Evolutionary conservation across 257 asterid species (phyloP), one percentile per base, ranked within the genome.

Genomic region (Solanum pennellii): DNA sequence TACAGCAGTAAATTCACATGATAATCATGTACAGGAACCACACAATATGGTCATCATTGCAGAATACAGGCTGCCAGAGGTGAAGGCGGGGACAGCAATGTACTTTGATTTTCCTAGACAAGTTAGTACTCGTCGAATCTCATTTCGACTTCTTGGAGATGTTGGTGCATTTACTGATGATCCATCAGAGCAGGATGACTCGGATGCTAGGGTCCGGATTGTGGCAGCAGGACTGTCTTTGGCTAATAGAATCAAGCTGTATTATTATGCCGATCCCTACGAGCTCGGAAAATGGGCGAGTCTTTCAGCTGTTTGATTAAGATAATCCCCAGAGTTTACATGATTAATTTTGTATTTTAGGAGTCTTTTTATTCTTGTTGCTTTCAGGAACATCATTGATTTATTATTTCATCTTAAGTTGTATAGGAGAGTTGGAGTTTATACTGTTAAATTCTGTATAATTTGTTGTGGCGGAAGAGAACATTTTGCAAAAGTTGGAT

Each of bases 261-360:
- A 95, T 89, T 97, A 97, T 88, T 94, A 95, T 83, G 98, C 95
- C 1, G 98, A 94, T 87, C 98, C 98, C 2, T 94, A 95, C 25
- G 99, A 96, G 83, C 96, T 96, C 3, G 99, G 98, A 15, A 96
- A 96, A 91, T 96, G 98, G 98, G 98, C 98, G 21, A 94, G 96
- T 88, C 98, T 94, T 87, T 96, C 98, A 16, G 98, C 97, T 65
- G 90, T 96, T 71, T 96, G 94, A 93, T 86, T 77, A 42, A 56
- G 13, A 13, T 12, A 79, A 83, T 77, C 16, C 33, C 35, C 5
- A 15, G 41, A 27, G 39, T 37, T 44, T 47, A 18, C 68, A 80
- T 47, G 68, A 47, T 80, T 80, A 16, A 18, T 80, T 80, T 80
- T 80, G 68, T 80, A 80, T 27, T 45, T 47, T 27, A 45, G 25